phyloP scores from a whole-genome alignment of 192 early-diverging fungal species.

The Irineochytrium annulatum region DNA sequence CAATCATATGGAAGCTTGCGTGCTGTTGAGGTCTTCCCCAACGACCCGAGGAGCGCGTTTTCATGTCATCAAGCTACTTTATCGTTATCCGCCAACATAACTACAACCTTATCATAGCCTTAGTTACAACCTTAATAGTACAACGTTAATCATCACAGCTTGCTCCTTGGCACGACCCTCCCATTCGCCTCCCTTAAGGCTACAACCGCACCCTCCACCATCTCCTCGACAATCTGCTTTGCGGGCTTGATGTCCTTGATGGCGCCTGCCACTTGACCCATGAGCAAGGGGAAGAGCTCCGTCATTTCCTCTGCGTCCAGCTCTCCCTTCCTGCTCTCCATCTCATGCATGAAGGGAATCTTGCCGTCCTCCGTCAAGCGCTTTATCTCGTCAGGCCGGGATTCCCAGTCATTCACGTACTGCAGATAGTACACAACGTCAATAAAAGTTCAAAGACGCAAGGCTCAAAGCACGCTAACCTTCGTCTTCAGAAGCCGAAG shows the following conservation, averaged over 20 bases:
- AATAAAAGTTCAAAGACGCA: background rate
- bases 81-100: no score
- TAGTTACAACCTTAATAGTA: no score
- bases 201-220: conserved; percentile 31
- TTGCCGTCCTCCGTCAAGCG: conserved; percentile 21
- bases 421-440: background rate
- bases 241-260: conserved; percentile 39
- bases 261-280: conserved; percentile 30
- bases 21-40: no score
- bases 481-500: conserved; percentile 32
- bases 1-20: no score
- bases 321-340: conserved; percentile 3
- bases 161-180: no score
- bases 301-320: conserved; percentile 1
- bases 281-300: conserved; percentile 8
- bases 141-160: no score
- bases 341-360: conserved; percentile 17
- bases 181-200: conserved; percentile 10
- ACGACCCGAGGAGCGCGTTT: no score
- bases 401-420: conserved; percentile 33
- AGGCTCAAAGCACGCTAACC: conserved; percentile 1
- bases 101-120: no score
- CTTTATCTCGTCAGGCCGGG: conserved; percentile 31
- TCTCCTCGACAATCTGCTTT: conserved; percentile 46
- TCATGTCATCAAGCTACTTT: no score